Evolutionary conservation across 805 yeast genomes (phyloP).

Genomic region (Saccharomycopsis fermentans): DNA sequence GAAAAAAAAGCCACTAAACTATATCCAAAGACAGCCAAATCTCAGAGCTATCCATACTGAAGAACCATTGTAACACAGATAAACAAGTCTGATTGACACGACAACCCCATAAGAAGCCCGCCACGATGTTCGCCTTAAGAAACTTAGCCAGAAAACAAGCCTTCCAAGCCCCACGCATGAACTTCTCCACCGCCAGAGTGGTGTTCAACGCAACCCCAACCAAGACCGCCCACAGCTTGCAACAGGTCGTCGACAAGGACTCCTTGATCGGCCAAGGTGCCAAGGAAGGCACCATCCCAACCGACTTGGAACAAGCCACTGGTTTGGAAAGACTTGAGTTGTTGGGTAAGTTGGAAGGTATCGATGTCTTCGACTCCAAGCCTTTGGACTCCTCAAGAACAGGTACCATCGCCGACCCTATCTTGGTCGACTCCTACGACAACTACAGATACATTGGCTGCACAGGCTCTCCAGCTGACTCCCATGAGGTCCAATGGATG

Average conservation of each 20-base stretch:
- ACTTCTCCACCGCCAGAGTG: slow-evolving; percentile 25
- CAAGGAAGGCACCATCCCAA: slow-evolving; percentile 71
- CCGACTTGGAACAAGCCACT: slow-evolving; percentile 93
- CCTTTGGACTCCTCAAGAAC: slow-evolving; percentile 80
- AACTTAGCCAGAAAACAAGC: slow-evolving; percentile 3
- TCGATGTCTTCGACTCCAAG: slow-evolving; percentile 82
- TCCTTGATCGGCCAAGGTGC: slow-evolving; percentile 91
- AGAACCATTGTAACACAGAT: no score
- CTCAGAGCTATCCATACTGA: no score
- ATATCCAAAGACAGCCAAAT: no score
- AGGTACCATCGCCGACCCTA: slow-evolving; percentile 88
- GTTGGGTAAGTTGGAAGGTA: slow-evolving; percentile 90
- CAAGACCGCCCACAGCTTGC: slow-evolving; percentile 56
- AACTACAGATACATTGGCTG: slow-evolving; percentile 95
- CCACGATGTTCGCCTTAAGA: slow-evolving; percentile 15
- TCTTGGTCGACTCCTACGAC: slow-evolving; percentile 80
- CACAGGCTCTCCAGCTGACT: slow-evolving; percentile 90
- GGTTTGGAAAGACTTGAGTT: slow-evolving; percentile 96
- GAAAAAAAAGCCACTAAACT: no score
- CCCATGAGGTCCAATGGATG: slow-evolving; percentile 88
- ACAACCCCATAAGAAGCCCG: no score
- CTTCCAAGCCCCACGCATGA: slow-evolving; percentile 3
- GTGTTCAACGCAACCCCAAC: slow-evolving; percentile 24
- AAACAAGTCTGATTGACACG: no score
- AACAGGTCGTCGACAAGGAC: slow-evolving; percentile 70